Conservation (phyloP, 495 filamentous ascomycete genomes). For the Aspergillus baeticus region DNA sequence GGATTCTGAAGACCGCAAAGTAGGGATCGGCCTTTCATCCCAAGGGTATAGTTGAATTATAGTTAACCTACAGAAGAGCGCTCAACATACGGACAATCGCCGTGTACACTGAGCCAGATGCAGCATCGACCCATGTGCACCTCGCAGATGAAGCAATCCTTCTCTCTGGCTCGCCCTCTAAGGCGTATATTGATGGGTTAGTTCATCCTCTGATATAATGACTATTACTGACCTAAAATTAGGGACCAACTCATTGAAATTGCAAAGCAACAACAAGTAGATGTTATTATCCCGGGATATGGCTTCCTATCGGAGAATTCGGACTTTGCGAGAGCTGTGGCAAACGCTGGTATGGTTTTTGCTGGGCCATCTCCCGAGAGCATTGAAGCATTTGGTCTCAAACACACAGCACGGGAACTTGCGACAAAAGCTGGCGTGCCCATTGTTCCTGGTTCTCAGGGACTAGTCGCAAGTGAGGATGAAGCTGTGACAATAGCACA, state of each 20-base stretch:
- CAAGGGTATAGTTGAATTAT: not conserved
- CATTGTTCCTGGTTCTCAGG: slow-evolving; percentile 51
- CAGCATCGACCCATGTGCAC: slow-evolving; percentile 53
- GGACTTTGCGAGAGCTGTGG: slow-evolving; percentile 49
- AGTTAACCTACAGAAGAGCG: slow-evolving; percentile 17
- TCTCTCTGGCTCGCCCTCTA: slow-evolving; percentile 43
- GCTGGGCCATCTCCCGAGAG: slow-evolving; percentile 52
- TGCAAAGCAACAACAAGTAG: slow-evolving; percentile 36
- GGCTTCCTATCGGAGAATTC: slow-evolving; percentile 61
- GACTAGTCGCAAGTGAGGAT: slow-evolving; percentile 44
- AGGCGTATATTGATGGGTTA: slow-evolving; percentile 48
- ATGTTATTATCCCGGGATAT: slow-evolving; percentile 58
- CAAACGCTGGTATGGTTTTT: slow-evolving; percentile 50
- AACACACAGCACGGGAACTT: slow-evolving; percentile 53
- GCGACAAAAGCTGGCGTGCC: slow-evolving; percentile 52
- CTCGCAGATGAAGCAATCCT: slow-evolving; percentile 51
- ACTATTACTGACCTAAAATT: not conserved
- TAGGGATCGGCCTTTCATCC: slow-evolving; percentile 8
- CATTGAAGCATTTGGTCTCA: slow-evolving; percentile 57
- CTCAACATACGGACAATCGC: slow-evolving; percentile 49
- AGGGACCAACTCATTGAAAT: slow-evolving; percentile 50
- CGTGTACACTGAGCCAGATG: slow-evolving; percentile 55
- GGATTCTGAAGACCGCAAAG: slow-evolving; percentile 11
- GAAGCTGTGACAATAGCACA: slow-evolving; percentile 42
- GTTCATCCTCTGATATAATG: not conserved